Evolutionary conservation across 106 monocot species (phyloP).

Genomic region (Dendrobium catenatum): DNA sequence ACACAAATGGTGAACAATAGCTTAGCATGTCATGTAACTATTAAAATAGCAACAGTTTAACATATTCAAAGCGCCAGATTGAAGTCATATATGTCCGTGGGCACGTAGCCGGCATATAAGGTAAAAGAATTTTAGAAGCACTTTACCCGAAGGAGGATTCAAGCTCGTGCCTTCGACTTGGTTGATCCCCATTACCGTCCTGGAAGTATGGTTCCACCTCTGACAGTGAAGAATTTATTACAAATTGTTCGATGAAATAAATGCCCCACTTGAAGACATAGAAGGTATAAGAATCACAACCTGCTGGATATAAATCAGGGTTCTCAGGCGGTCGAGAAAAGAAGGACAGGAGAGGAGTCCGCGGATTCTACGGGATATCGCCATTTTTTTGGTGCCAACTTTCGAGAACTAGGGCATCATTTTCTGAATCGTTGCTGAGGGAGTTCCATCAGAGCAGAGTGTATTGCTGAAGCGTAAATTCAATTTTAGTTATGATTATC

Average conservation of each 20-base stretch:
- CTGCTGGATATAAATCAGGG: slow-evolving; percentile 15
- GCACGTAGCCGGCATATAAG: neutral
- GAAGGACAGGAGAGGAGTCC: slow-evolving; percentile 8
- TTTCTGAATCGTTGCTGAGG: too few species aligned
- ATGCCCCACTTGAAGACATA: slow-evolving; percentile 9
- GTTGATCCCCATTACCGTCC: slow-evolving; percentile 4
- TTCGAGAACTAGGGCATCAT: neutral
- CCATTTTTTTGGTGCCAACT: slow-evolving; percentile 1
- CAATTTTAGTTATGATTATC: too few species aligned
- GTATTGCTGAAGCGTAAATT: too few species aligned
- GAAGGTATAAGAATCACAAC: slow-evolving; percentile 2
- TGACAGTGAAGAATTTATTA: slow-evolving; percentile 1
- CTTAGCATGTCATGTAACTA: too few species aligned
- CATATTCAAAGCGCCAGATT: neutral
- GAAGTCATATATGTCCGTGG: neutral
- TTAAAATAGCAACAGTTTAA: neutral
- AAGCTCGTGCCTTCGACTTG: neutral
- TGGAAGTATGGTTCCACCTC: slow-evolving; percentile 26
- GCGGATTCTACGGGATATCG: slow-evolving; percentile 12
- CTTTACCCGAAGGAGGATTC: slow-evolving; percentile 11
- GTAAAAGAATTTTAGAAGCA: neutral
- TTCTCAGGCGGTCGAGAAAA: slow-evolving; percentile 13
- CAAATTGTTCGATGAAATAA: slow-evolving; percentile 45
- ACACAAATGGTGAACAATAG: neutral
- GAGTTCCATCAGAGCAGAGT: too few species aligned